phyloP scores from a whole-genome alignment of 2,329 filamentous ascomycete species.

The Daldinia sp. region DNA sequence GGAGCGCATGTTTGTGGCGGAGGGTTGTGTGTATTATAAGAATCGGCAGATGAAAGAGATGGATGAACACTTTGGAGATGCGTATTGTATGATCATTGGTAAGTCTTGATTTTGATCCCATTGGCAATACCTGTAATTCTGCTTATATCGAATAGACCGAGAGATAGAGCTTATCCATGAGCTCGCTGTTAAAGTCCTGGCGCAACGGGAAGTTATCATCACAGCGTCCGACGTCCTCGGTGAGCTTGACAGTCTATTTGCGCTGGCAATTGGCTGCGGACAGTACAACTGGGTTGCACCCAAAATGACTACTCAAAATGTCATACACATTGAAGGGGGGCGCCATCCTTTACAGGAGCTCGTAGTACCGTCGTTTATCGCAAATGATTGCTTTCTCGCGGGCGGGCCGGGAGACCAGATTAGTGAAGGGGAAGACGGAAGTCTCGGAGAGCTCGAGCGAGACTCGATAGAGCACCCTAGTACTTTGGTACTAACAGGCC shows the following conservation, averaged over 20 bases:
- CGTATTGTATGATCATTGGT: slow-evolving; percentile 86
- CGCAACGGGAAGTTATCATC: slow-evolving; percentile 71
- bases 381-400: slow-evolving; percentile 78
- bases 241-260: slow-evolving; percentile 85
- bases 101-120: slow-evolving; percentile 41
- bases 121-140: background rate
- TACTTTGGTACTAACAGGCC: slow-evolving; percentile 85
- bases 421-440: slow-evolving; percentile 21
- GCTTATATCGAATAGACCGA: slow-evolving; percentile 62
- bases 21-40: slow-evolving; percentile 83
- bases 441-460: slow-evolving; percentile 14
- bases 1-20: slow-evolving; percentile 79
- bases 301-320: slow-evolving; percentile 72
- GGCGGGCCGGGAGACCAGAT: slow-evolving; percentile 60
- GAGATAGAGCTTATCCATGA: slow-evolving; percentile 89
- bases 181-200: slow-evolving; percentile 74
- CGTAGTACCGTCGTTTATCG: slow-evolving; percentile 79
- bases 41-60: slow-evolving; percentile 81
- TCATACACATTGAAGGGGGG: slow-evolving; percentile 78
- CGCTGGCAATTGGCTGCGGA: slow-evolving; percentile 78
- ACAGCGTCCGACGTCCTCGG: slow-evolving; percentile 81
- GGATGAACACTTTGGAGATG: slow-evolving; percentile 82
- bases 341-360: slow-evolving; percentile 89
- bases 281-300: slow-evolving; percentile 78
- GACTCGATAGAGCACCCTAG: slow-evolving; percentile 56